Evolutionary conservation across 768 basidiomycete species (phyloP).

Genomic region (Kwoniella heveanensis): DNA sequence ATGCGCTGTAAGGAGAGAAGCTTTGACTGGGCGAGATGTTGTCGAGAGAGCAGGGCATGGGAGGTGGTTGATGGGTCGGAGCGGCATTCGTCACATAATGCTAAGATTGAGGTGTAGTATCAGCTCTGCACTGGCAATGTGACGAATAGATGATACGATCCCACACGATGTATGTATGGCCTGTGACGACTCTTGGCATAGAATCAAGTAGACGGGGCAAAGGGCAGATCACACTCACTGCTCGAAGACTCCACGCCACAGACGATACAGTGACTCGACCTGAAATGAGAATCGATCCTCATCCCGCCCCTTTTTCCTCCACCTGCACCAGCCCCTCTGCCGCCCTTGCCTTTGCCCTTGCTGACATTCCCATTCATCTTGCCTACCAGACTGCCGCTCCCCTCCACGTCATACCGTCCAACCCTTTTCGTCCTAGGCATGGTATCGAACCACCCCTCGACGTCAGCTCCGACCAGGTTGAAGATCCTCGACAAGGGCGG

Average conservation of each 20-base stretch:
- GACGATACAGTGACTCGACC: slow-evolving; percentile 68
- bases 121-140: not conserved
- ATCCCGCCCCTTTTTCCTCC: slow-evolving; percentile 25
- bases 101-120: slow-evolving; percentile 20
- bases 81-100: slow-evolving; percentile 68
- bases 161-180: too few relatives aligned
- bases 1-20: slow-evolving; percentile 66
- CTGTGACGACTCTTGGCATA: not conserved
- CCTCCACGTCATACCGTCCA: slow-evolving; percentile 54
- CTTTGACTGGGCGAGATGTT: slow-evolving; percentile 63
- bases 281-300: slow-evolving; percentile 76
- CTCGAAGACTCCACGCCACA: slow-evolving; percentile 65
- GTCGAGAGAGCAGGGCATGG: slow-evolving; percentile 63
- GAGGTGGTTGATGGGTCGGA: slow-evolving; percentile 63
- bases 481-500: slow-evolving; percentile 89
- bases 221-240: slow-evolving; percentile 57
- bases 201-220: not conserved
- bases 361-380: slow-evolving; percentile 2
- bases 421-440: slow-evolving; percentile 70
- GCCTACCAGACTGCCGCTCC: not conserved
- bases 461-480: slow-evolving; percentile 85
- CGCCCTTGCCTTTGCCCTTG: slow-evolving; percentile 21
- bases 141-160: too few relatives aligned
- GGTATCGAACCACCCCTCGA: slow-evolving; percentile 79
- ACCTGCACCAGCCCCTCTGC: slow-evolving; percentile 55